phyloP scores from a whole-genome alignment of 179 eudicot genomes.

The Pouteria campechiana region DNA sequence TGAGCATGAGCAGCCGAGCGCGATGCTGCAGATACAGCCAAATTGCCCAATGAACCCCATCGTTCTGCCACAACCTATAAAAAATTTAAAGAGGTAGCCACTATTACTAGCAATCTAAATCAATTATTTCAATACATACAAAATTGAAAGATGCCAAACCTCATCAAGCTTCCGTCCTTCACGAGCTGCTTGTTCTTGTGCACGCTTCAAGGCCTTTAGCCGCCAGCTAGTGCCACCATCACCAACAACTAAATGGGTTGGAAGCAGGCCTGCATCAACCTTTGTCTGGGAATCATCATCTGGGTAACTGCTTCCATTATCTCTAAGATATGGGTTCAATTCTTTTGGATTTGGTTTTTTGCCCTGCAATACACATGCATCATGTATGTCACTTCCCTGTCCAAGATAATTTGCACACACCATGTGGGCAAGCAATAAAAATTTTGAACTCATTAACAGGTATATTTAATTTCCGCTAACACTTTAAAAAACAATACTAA shows the following conservation, averaged over 20 bases:
- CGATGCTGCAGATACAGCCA: conserved; percentile 75
- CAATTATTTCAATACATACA: too few relatives aligned
- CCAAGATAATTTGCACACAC: too few relatives aligned
- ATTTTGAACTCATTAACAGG: too few relatives aligned
- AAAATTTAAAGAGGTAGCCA: too few relatives aligned
- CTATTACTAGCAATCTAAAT: too few relatives aligned
- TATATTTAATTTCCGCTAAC: too few relatives aligned
- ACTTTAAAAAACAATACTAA: too few relatives aligned
- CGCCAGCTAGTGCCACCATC: conserved; percentile 99
- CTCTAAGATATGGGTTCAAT: conserved; percentile 70
- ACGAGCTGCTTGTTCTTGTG: conserved; percentile 87
- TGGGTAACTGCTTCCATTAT: conserved; percentile 76
- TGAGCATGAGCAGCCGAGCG: conserved; percentile 66
- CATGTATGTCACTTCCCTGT: too few relatives aligned
- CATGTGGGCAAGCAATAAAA: too few relatives aligned
- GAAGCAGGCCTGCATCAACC: conserved; percentile 21
- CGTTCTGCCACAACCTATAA: conserved; percentile 80
- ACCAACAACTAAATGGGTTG: conserved; percentile 62
- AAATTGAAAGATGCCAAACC: conserved; percentile 29
- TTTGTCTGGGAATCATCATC: conserved; percentile 41
- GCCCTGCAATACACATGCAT: too few relatives aligned
- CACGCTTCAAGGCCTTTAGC: conserved; percentile 85
- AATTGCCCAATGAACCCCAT: conserved; percentile 80
- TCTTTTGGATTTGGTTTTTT: conserved; percentile 65
- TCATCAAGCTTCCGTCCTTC: conserved; percentile 67